phyloP scores from a whole-genome alignment of 139 green algal genomes.

The Micromonas pusilla region DNA sequence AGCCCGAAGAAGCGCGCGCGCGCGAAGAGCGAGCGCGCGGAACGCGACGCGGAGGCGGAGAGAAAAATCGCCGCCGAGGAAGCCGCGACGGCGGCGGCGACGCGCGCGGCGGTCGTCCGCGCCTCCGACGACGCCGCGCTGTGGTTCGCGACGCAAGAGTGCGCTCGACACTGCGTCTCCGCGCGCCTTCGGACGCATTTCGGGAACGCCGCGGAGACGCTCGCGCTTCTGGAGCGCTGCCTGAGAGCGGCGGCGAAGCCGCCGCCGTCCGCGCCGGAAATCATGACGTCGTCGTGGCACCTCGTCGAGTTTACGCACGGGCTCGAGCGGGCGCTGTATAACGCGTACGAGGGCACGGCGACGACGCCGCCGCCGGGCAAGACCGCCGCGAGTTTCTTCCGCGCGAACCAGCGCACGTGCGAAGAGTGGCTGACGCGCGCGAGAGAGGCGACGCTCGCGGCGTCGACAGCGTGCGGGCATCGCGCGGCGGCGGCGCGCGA shows the following conservation, averaged over 20 bases:
- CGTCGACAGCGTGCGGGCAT: neutral
- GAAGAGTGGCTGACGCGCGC: neutral
- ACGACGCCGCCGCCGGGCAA: neutral
- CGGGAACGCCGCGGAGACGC: neutral
- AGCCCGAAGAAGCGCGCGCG: too few relatives aligned
- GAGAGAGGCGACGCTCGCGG: neutral
- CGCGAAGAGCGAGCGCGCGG: too few relatives aligned
- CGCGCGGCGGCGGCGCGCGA: too few relatives aligned
- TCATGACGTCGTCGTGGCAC: neutral
- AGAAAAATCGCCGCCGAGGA: too few relatives aligned
- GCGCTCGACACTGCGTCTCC: neutral
- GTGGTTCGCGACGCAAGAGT: neutral
- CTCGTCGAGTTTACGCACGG: neutral
- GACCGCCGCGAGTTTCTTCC: neutral
- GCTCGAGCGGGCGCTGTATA: neutral
- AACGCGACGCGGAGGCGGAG: too few relatives aligned
- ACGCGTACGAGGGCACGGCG: neutral
- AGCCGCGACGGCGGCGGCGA: too few relatives aligned
- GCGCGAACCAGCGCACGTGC: neutral
- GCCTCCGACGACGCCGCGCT: neutral
- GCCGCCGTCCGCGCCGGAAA: neutral
- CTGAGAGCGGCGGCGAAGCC: neutral
- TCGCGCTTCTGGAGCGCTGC: neutral
- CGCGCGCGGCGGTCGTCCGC: too few relatives aligned
- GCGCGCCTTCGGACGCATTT: neutral